A percentile compares a stretch with the other conserved stretches of the same genome.
These are phyloP conservation scores for Podospora fimiseda DNA, from an alignment of 495 filamentous ascomycete species.

Conservation along the genomic window DNA sequence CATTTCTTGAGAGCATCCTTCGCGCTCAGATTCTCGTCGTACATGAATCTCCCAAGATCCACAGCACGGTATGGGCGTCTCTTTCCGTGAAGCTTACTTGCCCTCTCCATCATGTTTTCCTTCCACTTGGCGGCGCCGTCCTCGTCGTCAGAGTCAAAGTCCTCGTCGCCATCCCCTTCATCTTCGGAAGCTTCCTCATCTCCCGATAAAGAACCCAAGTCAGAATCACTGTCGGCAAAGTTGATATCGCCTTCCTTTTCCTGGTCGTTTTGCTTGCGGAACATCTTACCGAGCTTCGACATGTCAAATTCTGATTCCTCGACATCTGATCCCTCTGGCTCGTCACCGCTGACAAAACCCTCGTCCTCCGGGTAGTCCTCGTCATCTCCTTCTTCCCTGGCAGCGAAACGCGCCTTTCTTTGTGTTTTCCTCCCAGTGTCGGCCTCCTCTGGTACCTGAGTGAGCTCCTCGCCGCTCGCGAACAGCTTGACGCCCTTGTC, in stretches of 20 bases:
- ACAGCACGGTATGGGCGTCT: constrained; percentile 63
- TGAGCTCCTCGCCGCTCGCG: constrained; percentile 63
- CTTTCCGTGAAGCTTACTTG: constrained; percentile 61
- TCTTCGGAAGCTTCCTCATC: constrained; percentile 54
- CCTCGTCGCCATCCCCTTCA: constrained; percentile 44
- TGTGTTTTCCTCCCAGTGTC: constrained; percentile 64
- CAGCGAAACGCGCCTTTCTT: constrained; percentile 61
- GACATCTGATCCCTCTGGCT: constrained; percentile 43
- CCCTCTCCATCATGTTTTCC: constrained; percentile 71
- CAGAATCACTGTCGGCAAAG: constrained; percentile 96
- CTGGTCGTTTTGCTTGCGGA: constrained; percentile 38
- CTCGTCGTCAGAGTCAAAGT: constrained; percentile 52
- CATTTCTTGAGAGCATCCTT: constrained; percentile 69
- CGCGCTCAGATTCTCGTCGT: constrained; percentile 72
- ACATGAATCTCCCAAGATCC: constrained; percentile 81
- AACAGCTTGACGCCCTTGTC: constrained; percentile 80
- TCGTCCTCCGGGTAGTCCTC: constrained; percentile 50
- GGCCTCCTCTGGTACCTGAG: constrained; percentile 52
- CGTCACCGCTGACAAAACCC: constrained; percentile 57
- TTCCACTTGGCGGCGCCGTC: constrained; percentile 74
- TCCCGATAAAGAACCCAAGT: constrained; percentile 78
- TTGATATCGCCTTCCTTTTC: constrained; percentile 56
- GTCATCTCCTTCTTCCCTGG: constrained; percentile 48
- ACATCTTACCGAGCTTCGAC: constrained; percentile 50
- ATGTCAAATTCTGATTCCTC: constrained; percentile 47